These are phyloP conservation scores for Ceratocystis destructans DNA, from an alignment of 2,329 filamentous ascomycete species.

Conservation along the genomic window DNA sequence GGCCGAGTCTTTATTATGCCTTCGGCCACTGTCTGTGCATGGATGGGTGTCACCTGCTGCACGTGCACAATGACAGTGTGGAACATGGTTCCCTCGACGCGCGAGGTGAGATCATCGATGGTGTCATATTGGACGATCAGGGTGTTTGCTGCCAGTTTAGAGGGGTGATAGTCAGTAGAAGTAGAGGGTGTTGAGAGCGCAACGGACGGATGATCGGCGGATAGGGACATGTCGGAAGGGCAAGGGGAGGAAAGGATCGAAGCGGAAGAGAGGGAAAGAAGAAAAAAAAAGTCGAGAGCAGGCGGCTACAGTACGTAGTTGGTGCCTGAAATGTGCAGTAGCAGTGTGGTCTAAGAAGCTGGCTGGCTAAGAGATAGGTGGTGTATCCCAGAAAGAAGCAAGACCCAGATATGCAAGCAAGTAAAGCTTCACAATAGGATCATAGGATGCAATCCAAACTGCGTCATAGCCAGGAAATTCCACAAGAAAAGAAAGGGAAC, in stretches of 20 bases:
- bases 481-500: neutral
- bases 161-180: slow-evolving; percentile 11
- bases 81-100: slow-evolving; percentile 13
- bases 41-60: slow-evolving; percentile 1
- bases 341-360: neutral
- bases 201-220: neutral
- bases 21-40: neutral
- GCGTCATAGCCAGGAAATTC: neutral
- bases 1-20: slow-evolving; percentile 2
- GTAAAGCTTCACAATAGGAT: neutral
- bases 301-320: neutral
- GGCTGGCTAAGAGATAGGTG: neutral
- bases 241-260: neutral
- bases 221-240: neutral
- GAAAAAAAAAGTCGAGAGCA: neutral
- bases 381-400: neutral
- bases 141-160: slow-evolving; percentile 15
- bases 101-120: slow-evolving; percentile 12
- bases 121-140: slow-evolving; percentile 16
- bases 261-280: neutral
- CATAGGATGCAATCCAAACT: slow-evolving; percentile 3
- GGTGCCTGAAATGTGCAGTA: neutral
- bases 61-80: slow-evolving; percentile 15
- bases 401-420: neutral
- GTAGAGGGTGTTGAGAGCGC: neutral